A percentile compares a stretch with the other conserved stretches of the same genome.
phyloP scores from a whole-genome alignment of 352 stramenopile genomes.

The Sclerospora graminicola region DNA sequence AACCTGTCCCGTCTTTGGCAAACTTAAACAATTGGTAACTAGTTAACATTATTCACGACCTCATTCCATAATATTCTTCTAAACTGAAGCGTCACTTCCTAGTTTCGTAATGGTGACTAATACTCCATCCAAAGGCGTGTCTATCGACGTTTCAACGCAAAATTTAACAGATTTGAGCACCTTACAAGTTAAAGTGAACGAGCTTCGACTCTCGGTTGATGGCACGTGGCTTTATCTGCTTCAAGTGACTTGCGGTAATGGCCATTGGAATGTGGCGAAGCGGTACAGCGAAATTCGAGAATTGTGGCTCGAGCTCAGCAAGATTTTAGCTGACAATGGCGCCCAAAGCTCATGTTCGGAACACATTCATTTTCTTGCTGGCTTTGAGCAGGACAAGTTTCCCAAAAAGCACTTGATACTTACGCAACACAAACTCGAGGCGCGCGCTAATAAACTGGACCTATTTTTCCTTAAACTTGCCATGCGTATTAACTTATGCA shows the following conservation, averaged over 20 bases:
- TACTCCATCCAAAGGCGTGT: slow-evolving; percentile 19
- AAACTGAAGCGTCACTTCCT: not conserved
- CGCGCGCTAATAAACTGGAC: slow-evolving; percentile 38
- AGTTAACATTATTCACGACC: slow-evolving; percentile 3
- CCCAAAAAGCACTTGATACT: slow-evolving; percentile 62
- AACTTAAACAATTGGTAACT: slow-evolving; percentile 4
- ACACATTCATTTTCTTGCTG: slow-evolving; percentile 53
- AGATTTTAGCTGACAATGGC: slow-evolving; percentile 19
- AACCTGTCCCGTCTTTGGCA: not conserved
- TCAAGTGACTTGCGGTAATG: slow-evolving; percentile 33
- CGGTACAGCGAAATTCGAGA: slow-evolving; percentile 69
- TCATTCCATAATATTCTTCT: slow-evolving; percentile 14
- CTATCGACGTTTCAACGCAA: slow-evolving; percentile 9
- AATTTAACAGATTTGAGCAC: slow-evolving; percentile 29
- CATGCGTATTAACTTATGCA: slow-evolving; percentile 62
- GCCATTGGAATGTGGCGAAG: slow-evolving; percentile 40
- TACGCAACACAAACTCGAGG: slow-evolving; percentile 50
- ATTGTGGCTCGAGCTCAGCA: slow-evolving; percentile 44
- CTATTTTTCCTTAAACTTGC: slow-evolving; percentile 50
- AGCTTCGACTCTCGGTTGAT: slow-evolving; percentile 43
- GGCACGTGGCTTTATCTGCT: slow-evolving; percentile 62
- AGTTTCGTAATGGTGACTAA: slow-evolving; percentile 9
- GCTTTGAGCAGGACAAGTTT: slow-evolving; percentile 63
- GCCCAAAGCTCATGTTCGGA: slow-evolving; percentile 26
- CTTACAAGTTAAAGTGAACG: slow-evolving; percentile 39